Base-by-base conservation (phyloP, 495 filamentous ascomycete species). In the Articulospora tetracladia region DNA sequence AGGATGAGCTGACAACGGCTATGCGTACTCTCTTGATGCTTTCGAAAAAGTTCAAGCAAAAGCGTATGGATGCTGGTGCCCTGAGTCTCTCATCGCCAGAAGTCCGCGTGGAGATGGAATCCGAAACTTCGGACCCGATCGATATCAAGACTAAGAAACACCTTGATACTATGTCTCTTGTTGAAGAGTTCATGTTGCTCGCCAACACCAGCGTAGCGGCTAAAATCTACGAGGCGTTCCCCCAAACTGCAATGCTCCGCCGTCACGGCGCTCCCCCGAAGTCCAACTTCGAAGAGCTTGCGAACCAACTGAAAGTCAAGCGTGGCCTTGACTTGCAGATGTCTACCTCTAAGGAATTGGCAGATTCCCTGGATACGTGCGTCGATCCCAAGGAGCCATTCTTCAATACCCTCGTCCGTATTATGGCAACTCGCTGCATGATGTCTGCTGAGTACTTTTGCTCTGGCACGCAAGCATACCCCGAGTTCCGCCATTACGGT, bases 141-240 rank as follows among this genome's bases (percentile, higher is more conserved):
- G 95, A 99, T 69, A 88, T 99, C 61, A 91, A 97, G 76, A 96
- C 91, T 1, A 98, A 98, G 72, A 79, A 91, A 57, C 83, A 89
- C 59, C 84, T 98, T n/a, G 91, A 91, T 67, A 98, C 94, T 56
- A 98, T 97, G 78, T 97, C 93, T 24, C 81, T 98, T 7, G 94
- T 98, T 24, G 94, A 98, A 68, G 94, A 98, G 67, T 98, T 98
- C 79, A 98, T 98, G 94, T 81, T 98, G 68, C 90, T 98, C 68
- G 94, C 95, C 77, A 98, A 98, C 74, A 96, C 90, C 69, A 90
- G 85, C 60, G 94, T 98, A 24, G 94, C 92, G 7, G 76, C 83
- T 39, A 95, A 90, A 68, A 91, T 95, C 65, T 90, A 93, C 75
- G 79, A 86, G 53, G 83, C 91, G 13, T 98, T 96, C 77, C 92